Base-by-base conservation (phyloP, 2,329 filamentous ascomycete species). In the Penicillium rolfsii region DNA sequence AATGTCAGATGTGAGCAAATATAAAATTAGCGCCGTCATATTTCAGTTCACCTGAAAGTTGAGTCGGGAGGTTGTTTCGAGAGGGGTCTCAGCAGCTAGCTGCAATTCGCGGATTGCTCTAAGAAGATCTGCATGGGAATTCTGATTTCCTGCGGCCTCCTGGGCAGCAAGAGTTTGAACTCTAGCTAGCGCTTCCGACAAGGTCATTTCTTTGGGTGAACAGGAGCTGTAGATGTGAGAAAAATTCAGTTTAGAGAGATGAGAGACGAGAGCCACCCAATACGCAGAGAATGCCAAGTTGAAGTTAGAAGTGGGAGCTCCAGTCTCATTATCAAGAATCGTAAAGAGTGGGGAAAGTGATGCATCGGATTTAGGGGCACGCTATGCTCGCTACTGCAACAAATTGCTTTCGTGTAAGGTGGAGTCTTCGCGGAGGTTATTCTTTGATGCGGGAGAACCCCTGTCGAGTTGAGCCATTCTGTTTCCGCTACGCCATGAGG, bases 51-150 rank as follows among this genome's bases (percentile, higher is more conserved):
- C 64, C 38, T 66, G 62, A 24, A 66, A 66, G 38, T 65, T 66
- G 4, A 65, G 16, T 6, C 64, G 57, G 6, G 64, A 64, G 4
- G 60, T 65, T 33, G 64, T 65, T 35, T 66, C 60, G 12, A 66
- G 55, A 2, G 64, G 64, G 5, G 46, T 66, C 14, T 66, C 64
- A 1, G 48, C 62, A 3, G 62, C 54, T 16, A 66, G 58, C 52
- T 66, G 64, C 19, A 66, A 40, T 24, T 58, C 48, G 19, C 62
- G 62, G n/a, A 66, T 66, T 4, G 62, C 62, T 26, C 28, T 50
- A 22, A 64, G 43, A 28, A 64, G 58, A 19, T 48, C 46, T 14
- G 40, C 56, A 53, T 65, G 64, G 16, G 54, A 52, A 60, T 65
- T 49, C 6, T 40, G 26, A 16, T 64, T 57, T 30, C 60, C 64